Evolutionary conservation across 73 alveolate species (phyloP).

Genomic region (Tetrahymena elliotti): DNA sequence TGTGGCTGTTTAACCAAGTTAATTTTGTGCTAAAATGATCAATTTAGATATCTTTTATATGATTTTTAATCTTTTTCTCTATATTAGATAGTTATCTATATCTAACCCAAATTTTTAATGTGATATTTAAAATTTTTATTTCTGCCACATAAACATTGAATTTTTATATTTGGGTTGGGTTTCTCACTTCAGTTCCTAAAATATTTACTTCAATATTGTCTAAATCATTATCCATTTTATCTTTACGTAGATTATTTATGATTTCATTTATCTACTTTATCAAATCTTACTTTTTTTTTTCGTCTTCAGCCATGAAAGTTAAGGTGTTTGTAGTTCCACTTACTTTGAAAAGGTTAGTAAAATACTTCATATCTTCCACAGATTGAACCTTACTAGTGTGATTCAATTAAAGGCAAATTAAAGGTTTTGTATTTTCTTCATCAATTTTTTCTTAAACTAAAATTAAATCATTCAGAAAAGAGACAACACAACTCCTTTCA

Average conservation of each 20-base stretch:
- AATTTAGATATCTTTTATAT: not conserved
- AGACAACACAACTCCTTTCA: not conserved
- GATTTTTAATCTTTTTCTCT: not conserved
- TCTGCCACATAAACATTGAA: not conserved
- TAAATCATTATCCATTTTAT: not conserved
- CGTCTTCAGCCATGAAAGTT: not conserved
- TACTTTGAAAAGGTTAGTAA: not conserved
- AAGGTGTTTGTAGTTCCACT: not conserved
- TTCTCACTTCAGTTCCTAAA: not conserved
- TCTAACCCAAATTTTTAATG: not conserved
- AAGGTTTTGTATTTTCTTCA: not conserved
- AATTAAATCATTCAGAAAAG: not conserved
- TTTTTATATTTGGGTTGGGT: not conserved
- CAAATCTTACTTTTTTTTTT: not conserved
- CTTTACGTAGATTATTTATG: not conserved
- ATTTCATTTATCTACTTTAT: not conserved
- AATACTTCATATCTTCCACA: not conserved
- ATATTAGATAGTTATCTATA: not conserved
- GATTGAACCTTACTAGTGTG: not conserved
- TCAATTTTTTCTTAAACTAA: not conserved
- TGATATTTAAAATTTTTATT: not conserved
- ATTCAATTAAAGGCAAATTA: not conserved
- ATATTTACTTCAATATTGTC: not conserved
- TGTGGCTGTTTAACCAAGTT: not conserved
- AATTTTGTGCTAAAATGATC: not conserved